Percentiles rank a stretch among this genome's conserved stretches.
Evolutionary conservation across 1,139 yeast species (phyloP).

Genomic region (Sugiyamaella xylanicola): DNA sequence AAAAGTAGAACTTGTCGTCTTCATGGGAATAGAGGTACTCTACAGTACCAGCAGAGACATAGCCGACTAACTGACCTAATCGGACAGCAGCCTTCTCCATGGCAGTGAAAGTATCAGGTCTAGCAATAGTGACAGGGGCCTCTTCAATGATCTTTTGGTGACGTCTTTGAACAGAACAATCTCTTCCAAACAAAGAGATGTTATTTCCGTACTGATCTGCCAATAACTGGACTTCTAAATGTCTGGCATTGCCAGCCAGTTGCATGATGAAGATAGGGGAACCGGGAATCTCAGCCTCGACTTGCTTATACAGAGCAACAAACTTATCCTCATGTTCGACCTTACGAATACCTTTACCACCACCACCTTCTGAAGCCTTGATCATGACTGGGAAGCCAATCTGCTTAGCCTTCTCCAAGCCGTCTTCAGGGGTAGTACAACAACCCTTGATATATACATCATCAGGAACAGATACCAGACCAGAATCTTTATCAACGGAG

Average conservation of each 20-base stretch:
- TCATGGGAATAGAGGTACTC: constrained; percentile 93
- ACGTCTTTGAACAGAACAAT: constrained; percentile 97
- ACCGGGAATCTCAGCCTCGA: constrained; percentile 90
- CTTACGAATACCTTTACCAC: constrained; percentile 99
- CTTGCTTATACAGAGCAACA: constrained; percentile 85
- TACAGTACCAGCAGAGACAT: constrained; percentile 98
- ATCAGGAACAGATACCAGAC: constrained; percentile 86
- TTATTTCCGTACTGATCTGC: constrained; percentile 94
- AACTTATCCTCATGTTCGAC: constrained; percentile 92
- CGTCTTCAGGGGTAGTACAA: constrained; percentile 80
- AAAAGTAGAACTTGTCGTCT: constrained; percentile 91
- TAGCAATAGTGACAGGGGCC: constrained; percentile 95
- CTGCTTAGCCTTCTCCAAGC: constrained; percentile 69
- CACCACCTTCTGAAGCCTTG: constrained; percentile 98
- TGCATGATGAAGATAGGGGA: constrained; percentile 97
- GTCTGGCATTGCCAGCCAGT: constrained; percentile 90
- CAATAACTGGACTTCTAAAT: constrained; percentile 90
- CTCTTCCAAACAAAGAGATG: constrained; percentile 91
- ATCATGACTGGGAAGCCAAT: constrained; percentile 93
- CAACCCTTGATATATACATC: constrained; percentile 85
- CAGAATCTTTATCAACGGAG: constrained; percentile 61
- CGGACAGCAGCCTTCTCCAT: constrained; percentile 98
- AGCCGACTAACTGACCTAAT: constrained; percentile 93
- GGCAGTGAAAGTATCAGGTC: constrained; percentile 75
- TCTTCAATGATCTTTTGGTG: constrained; percentile 97